Base-by-base conservation (phyloP, 164 flowering plant genomes). In the Euptelea pleiosperma region DNA sequence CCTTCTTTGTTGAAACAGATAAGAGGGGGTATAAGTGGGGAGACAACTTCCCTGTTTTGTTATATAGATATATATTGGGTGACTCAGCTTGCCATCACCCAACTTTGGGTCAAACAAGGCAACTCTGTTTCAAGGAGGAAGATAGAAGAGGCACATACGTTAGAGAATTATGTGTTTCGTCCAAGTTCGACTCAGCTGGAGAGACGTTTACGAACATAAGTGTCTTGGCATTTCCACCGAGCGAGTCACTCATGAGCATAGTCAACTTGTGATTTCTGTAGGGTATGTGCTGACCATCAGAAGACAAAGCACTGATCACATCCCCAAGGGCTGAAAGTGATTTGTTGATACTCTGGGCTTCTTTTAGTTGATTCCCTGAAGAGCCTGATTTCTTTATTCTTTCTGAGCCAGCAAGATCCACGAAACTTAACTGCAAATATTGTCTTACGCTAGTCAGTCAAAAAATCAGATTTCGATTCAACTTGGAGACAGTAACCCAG, bases 381-480 rank as follows among this genome's bases (percentile, higher is more conserved):
- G 99, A 94, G n/a, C 99, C 98, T 15, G 99, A 94, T 60, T 91
- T 94, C 66, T 94, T 94, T 48, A 94, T 76, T 71, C 99, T 83
- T 61, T 94, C 99, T 7, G 99, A 94, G 46, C 99, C 99, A 74
- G 99, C 99, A 62, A 94, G 96, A 72, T 94, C 99, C 29, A 94
- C 99, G 72, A 94, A 94, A 70, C 99, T 94, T 35, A 94, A 68
- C 99, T 94, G 91, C 77, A 85, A 6, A 68, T 0, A n/a, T n/a
- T 49, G 33, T 7, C n/a, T 25, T 34, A 29, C 10, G 8, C 10
- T 15, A 55, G 26, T 62, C 7, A 31, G 41, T n/a, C 7, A 22
- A 65, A 18, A 3, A 8, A 9, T 9, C 36, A 24, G 16, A 28
- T n/a, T n/a, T n/a, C n/a, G n/a, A n/a, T n/a, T n/a, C n/a, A n/a